Percentiles rank a stretch among this genome's conserved stretches.
phyloP scores from a whole-genome alignment of 495 filamentous ascomycete genomes.

The Penicillium ochrochloron region DNA sequence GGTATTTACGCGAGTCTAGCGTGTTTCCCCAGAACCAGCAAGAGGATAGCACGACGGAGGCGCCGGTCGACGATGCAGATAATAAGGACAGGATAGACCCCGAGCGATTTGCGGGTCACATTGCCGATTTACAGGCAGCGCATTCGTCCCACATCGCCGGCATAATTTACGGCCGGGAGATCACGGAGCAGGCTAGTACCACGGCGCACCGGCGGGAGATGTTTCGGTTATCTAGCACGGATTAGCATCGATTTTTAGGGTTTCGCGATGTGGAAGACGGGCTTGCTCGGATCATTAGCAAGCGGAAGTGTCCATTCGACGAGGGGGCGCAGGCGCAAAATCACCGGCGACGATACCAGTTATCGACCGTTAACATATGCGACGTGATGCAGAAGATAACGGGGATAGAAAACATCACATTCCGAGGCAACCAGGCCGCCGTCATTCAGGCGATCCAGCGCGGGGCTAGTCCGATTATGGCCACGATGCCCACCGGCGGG shows the following conservation, averaged over 20 bases:
- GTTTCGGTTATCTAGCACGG: conserved; percentile 16
- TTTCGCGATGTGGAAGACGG: not conserved
- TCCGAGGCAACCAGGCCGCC: not conserved
- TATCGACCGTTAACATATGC: not conserved
- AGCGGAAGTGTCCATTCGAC: not conserved
- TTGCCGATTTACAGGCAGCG: conserved; percentile 18
- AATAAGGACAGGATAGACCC: too few species aligned
- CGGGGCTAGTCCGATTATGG: not conserved
- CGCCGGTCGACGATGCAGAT: too few species aligned
- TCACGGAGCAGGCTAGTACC: conserved; percentile 21
- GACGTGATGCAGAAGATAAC: not conserved
- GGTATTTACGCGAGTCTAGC: not conserved
- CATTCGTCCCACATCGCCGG: conserved; percentile 21
- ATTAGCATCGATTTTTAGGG: conserved; percentile 11
- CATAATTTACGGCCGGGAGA: conserved; percentile 22
- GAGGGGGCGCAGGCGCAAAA: not conserved
- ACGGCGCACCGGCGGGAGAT: conserved; percentile 15
- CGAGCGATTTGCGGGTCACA: conserved; percentile 2
- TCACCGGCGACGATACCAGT: not conserved
- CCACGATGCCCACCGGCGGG: too few species aligned
- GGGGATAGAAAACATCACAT: not conserved
- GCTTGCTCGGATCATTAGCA: not conserved
- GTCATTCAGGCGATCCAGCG: not conserved
- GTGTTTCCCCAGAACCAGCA: conserved; percentile 1
- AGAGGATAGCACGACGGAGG: too few species aligned